Evolutionary conservation across 306 rosid species (phyloP).

Genomic region (Sindora glabra): DNA sequence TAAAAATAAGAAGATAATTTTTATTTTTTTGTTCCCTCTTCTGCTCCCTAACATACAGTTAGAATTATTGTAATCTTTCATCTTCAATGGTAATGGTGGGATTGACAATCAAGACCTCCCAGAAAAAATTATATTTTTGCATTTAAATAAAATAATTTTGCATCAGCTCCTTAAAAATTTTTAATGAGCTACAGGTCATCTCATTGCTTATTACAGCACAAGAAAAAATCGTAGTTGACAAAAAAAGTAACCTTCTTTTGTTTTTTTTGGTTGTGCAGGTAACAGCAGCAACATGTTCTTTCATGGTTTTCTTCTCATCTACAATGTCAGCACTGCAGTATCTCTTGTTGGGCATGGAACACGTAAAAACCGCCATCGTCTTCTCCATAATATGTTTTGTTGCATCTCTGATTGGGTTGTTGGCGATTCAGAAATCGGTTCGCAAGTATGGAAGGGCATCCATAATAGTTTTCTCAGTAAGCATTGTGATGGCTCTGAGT

Average conservation of each 20-base stretch:
- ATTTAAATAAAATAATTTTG: too few species aligned
- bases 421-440: constrained; percentile 61
- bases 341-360: constrained; percentile 67
- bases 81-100: too few species aligned
- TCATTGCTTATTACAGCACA: not conserved
- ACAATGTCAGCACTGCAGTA: constrained; percentile 82
- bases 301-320: constrained; percentile 93
- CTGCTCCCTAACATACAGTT: too few species aligned
- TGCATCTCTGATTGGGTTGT: constrained; percentile 63
- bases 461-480: constrained; percentile 67
- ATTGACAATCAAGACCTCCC: too few species aligned
- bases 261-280: constrained; percentile 22
- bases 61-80: too few species aligned
- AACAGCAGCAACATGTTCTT: constrained; percentile 84
- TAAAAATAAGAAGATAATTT: too few species aligned
- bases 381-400: constrained; percentile 53
- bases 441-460: constrained; percentile 69
- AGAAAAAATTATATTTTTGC: too few species aligned
- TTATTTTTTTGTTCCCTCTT: too few species aligned
- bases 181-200: not conserved
- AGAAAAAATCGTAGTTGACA: not conserved
- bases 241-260: not conserved
- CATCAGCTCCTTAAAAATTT: too few species aligned
- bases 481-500: constrained; percentile 69
- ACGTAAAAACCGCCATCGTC: constrained; percentile 37